phyloP scores from a whole-genome alignment of 164 flowering plant genomes.

The Liriodendron chinense region DNA sequence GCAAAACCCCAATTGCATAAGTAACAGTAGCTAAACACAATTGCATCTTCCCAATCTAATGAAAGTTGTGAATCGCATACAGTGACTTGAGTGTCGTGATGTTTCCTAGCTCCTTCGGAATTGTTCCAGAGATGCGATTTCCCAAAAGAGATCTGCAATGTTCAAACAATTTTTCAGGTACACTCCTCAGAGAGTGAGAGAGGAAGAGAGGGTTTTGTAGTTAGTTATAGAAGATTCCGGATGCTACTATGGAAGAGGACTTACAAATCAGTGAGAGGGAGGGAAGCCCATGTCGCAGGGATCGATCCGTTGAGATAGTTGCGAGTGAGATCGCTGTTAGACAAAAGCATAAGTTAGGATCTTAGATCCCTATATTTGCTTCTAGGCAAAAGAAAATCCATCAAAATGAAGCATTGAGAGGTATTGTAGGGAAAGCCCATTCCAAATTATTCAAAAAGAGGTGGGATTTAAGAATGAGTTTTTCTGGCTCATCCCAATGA shows the following conservation, averaged over 20 bases:
- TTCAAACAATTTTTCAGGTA: neutral
- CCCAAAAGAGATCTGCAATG: conserved; percentile 59
- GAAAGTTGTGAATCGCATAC: conserved; percentile 16
- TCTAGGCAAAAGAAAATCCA: neutral
- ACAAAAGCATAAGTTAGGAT: neutral
- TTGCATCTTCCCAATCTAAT: neutral
- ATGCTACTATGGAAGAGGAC: conserved; percentile 18
- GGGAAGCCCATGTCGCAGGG: conserved; percentile 29
- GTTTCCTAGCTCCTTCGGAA: conserved; percentile 24
- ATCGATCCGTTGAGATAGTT: conserved; percentile 30
- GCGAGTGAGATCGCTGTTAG: conserved; percentile 61
- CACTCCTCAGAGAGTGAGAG: neutral
- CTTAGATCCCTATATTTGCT: neutral
- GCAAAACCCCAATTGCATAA: conserved; percentile 4
- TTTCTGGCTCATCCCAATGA: neutral
- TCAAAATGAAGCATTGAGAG: neutral
- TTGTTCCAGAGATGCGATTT: conserved; percentile 51
- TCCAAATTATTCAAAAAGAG: neutral
- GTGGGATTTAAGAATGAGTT: neutral
- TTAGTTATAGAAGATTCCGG: neutral
- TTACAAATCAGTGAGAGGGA: conserved; percentile 58
- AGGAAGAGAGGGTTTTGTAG: neutral
- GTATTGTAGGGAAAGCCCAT: neutral
- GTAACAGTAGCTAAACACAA: neutral
- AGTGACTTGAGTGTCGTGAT: conserved; percentile 18